Evolutionary conservation across 345 rosid genomes (phyloP), one percentile per base, ranked within the genome.

Genomic region (Cochlearia excelsa): DNA sequence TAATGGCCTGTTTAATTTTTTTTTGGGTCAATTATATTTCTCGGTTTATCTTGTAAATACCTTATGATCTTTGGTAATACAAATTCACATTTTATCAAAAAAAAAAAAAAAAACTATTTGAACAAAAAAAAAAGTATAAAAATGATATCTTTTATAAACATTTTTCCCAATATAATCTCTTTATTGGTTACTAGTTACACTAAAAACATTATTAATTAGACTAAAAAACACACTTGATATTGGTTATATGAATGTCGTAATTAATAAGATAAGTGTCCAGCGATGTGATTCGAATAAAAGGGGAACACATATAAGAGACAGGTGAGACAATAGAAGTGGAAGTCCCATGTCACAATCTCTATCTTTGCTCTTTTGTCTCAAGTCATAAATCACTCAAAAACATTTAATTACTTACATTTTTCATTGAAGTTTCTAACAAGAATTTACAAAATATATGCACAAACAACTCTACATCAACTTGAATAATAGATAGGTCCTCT

Each of bases 221-320:
- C 54, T 3, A 30, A 40, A 40, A 46, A 28, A 57, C 40, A 37
- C 9, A 33, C 3, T 3, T 4, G 10, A 39, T 39, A 2, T 39
- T 27, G 28, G 46, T 54, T 53, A 61, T 62, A 40, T 49, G 40
- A 62, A 56, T 55, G 42, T 43, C 35, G 47, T 43, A 42, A 5
- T 33, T 33, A 33, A 69, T 26, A 61, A 1, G 46, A 49, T 69
- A 62, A 69, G 58, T 28, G 59, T 23, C 53, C 34, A 42, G 28
- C 63, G 58, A 70, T 56, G 68, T 47, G 64, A 63, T 28, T 63
- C 54, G 54, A 49, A 63, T 56, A 56, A 55, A 70, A 30, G n/a
- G 23, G 48, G 26, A 9, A 50, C 68, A 70, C 50, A 64, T 56
- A 53, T 49, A 9, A 50, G 47, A 49, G 63, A 61, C 67, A 43